These are phyloP conservation scores for Calonectria hawksworthii DNA, from an alignment of 2,329 filamentous ascomycete species.

Conservation along the genomic window DNA sequence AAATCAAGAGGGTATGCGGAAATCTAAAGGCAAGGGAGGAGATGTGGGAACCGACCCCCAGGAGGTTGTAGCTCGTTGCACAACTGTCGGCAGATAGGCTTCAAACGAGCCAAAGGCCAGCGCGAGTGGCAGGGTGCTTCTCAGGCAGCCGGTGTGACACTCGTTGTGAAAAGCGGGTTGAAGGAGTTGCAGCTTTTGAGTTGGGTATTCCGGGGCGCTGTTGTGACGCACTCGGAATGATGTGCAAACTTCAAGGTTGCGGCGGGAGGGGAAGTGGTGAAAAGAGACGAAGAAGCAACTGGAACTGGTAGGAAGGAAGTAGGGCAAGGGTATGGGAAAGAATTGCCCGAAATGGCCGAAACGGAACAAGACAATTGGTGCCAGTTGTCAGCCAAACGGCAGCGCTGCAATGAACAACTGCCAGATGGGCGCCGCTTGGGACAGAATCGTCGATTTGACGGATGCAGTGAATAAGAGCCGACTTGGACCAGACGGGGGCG, in stretches of 20 bases:
- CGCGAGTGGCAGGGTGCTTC: constrained; percentile 12
- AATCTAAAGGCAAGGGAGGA: constrained; percentile 32
- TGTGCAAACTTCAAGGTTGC: background rate
- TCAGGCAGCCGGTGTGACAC: constrained; percentile 2
- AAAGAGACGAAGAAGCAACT: background rate
- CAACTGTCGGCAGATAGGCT: constrained; percentile 23
- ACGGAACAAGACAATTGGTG: constrained; percentile 21
- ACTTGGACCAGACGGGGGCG: background rate
- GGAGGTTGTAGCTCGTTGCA: constrained; percentile 29
- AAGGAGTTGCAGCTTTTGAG: background rate
- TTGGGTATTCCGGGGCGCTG: background rate
- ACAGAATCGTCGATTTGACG: constrained; percentile 6
- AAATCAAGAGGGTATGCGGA: constrained; percentile 20
- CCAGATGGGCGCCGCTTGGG: constrained; percentile 7
- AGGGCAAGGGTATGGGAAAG: constrained; percentile 4
- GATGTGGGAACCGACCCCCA: constrained; percentile 23
- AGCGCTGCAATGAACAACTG: constrained; percentile 13
- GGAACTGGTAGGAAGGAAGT: constrained; percentile 11
- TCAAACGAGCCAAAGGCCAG: constrained; percentile 27
- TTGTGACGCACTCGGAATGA: background rate
- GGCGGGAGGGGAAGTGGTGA: background rate
- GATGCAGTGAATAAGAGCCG: constrained; percentile 31
- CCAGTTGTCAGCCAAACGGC: constrained; percentile 25
- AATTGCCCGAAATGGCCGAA: constrained; percentile 22
- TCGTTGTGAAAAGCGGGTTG: background rate